Evolutionary conservation across 805 yeast species (phyloP), one percentile per base, ranked within the genome.

Genomic region (Suhomyces canberraensis): DNA sequence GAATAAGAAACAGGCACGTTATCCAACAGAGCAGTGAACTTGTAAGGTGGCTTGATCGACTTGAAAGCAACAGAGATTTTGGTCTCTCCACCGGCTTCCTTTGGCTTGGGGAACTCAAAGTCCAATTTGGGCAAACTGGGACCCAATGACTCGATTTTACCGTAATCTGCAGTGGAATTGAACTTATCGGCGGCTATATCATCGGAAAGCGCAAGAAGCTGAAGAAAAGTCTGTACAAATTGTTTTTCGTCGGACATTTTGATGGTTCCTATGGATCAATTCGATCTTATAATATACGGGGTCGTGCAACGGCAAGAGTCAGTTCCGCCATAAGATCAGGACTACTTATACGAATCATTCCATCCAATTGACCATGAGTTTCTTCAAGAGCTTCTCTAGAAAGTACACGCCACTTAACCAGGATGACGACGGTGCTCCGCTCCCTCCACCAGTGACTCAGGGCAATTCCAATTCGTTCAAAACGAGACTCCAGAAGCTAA

Each of bases 41-140:
- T 84, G 51, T 46, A 60, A 4, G 95, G 95, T 4, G 82, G 76
- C 48, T 80, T 78, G 37, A 87, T 73, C 20, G 90, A 82, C 57
- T 81, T 82, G 53, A 86, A 68, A 15, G 53, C 45, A 34, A 71
- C 48, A 16, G 46, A 51, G 37, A 64, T 47, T 31, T 43, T 37
- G 24, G 22, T 25, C 28, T 41, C 42, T 11, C 20, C 30, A 11
- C 13, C 24, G 14, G 29, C 33, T 4, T 32, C 36, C 15, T 31
- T 18, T n/a, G 35, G 24, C 11, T 29, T 27, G 47, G 64, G 72
- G 47, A 59, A 68, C 0, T 51, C 47, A 20, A 40, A 63, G 33
- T 64, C 64, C 27, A 75, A 48, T 14, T 66, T 56, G 31, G 82
- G 81, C 28, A 78, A 63, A 16, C 73, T 61, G 8, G 78, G 76